A percentile compares a stretch with the other conserved stretches of the same genome.
Evolutionary conservation across 345 rosid genomes (phyloP).

Genomic region (Hirschfeldia incana): DNA sequence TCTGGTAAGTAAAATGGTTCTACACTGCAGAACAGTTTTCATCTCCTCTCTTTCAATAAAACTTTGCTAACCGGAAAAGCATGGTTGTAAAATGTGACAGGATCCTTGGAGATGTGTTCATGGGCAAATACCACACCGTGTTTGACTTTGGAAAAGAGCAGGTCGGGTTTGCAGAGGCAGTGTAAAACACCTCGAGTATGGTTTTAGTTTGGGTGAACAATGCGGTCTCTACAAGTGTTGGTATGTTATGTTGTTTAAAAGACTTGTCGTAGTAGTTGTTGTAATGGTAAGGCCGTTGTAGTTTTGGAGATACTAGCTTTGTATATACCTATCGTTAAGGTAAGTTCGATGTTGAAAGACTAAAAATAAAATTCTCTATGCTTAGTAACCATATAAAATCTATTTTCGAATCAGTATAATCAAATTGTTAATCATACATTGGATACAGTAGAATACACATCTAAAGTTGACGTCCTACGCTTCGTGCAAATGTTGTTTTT

Average conservation of each 20-base stretch:
- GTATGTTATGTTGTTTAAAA: constrained; percentile 8
- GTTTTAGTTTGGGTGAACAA: constrained; percentile 26
- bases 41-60: not conserved
- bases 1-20: constrained; percentile 55
- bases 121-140: constrained; percentile 91
- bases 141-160: constrained; percentile 72
- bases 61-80: not conserved
- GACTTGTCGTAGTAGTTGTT: constrained; percentile 19
- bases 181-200: constrained; percentile 38
- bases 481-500: not conserved
- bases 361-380: constrained; percentile 8
- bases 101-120: constrained; percentile 95
- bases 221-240: constrained; percentile 22
- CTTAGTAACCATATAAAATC: not conserved
- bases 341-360: constrained; percentile 22
- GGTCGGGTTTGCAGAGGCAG: constrained; percentile 93
- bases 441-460: not conserved
- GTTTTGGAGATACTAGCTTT: constrained; percentile 43
- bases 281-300: constrained; percentile 34
- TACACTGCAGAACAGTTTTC: not conserved
- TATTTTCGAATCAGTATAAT: not conserved
- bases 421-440: not conserved
- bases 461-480: constrained; percentile 3
- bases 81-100: constrained; percentile 44
- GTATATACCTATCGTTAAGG: constrained; percentile 33